Evolutionary conservation across 2,329 filamentous ascomycete species (phyloP).

Genomic region (Pezicula carpinea): DNA sequence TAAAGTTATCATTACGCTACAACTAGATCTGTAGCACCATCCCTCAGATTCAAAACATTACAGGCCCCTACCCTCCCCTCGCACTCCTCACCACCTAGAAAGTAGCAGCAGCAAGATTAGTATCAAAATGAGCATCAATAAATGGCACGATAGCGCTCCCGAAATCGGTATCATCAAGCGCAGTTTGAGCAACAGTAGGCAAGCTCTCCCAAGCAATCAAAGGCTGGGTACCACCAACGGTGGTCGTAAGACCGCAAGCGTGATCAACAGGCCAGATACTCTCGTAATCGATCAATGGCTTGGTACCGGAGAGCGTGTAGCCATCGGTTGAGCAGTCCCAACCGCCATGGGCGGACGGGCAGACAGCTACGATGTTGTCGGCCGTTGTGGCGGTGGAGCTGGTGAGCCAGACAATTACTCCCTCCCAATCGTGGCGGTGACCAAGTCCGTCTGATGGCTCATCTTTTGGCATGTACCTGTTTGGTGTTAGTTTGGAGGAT

Average conservation of each 20-base stretch:
- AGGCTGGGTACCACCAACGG: slow-evolving; percentile 33
- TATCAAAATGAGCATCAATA: slow-evolving; percentile 28
- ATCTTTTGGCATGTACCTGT: slow-evolving; percentile 46
- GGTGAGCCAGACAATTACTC: slow-evolving; percentile 47
- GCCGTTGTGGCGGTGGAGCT: slow-evolving; percentile 25
- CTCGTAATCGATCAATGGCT: slow-evolving; percentile 43
- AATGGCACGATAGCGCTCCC: slow-evolving; percentile 38
- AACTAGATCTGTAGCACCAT: no score
- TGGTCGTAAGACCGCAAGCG: slow-evolving; percentile 31
- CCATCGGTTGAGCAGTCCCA: slow-evolving; percentile 38
- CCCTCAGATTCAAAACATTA: no score
- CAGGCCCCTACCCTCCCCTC: no score
- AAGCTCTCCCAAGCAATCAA: slow-evolving; percentile 41
- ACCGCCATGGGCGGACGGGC: slow-evolving; percentile 45
- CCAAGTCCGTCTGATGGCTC: slow-evolving; percentile 35
- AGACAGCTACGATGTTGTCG: slow-evolving; percentile 41
- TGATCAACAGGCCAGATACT: slow-evolving; percentile 43
- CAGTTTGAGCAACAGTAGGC: slow-evolving; percentile 29
- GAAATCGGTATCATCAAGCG: slow-evolving; percentile 35
- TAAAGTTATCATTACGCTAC: no score
- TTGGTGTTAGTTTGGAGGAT: slow-evolving; percentile 10
- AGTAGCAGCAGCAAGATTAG: slow-evolving; percentile 35
- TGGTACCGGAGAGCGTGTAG: slow-evolving; percentile 37
- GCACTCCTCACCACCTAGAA: slow-evolving; percentile 19
- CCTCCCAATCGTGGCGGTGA: slow-evolving; percentile 53